Percentiles rank a stretch among this genome's conserved stretches.
phyloP scores from a whole-genome alignment of 1,139 yeast species.

The Magnusiomyces magnusii region DNA sequence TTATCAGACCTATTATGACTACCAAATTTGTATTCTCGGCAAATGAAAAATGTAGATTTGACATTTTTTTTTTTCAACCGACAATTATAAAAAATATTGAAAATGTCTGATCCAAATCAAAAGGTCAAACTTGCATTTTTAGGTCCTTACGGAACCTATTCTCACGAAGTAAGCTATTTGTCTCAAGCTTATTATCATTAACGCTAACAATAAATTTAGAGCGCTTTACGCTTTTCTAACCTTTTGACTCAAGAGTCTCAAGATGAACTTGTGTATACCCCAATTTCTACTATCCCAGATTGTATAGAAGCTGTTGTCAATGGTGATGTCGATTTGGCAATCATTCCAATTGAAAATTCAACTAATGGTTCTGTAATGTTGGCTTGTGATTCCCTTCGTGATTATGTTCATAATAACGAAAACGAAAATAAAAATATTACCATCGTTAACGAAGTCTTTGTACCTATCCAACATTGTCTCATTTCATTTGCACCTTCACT shows the following conservation, averaged over 20 bases:
- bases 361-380: slow-evolving; percentile 90
- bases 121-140: slow-evolving; percentile 43
- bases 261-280: slow-evolving; percentile 16
- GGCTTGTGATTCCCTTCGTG: slow-evolving; percentile 74
- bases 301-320: slow-evolving; percentile 52
- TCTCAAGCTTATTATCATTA: not conserved
- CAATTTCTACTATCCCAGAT: slow-evolving; percentile 33
- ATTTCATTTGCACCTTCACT: slow-evolving; percentile 42
- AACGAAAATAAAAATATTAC: slow-evolving; percentile 7
- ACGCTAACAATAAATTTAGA: slow-evolving; percentile 36
- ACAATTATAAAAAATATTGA: no score
- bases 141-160: slow-evolving; percentile 88
- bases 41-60: no score
- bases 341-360: slow-evolving; percentile 92
- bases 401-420: slow-evolving; percentile 40
- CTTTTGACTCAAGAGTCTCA: slow-evolving; percentile 39
- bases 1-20: no score
- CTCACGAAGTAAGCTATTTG: slow-evolving; percentile 60
- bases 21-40: no score
- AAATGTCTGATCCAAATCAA: not conserved
- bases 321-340: slow-evolving; percentile 50
- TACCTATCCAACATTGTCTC: slow-evolving; percentile 72
- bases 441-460: slow-evolving; percentile 76
- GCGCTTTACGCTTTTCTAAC: slow-evolving; percentile 55
- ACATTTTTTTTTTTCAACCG: no score